Percentiles rank a stretch among this genome's conserved stretches.
phyloP scores from a whole-genome alignment of 768 basidiomycete species.

The Boletus rufocinnamomeus region DNA sequence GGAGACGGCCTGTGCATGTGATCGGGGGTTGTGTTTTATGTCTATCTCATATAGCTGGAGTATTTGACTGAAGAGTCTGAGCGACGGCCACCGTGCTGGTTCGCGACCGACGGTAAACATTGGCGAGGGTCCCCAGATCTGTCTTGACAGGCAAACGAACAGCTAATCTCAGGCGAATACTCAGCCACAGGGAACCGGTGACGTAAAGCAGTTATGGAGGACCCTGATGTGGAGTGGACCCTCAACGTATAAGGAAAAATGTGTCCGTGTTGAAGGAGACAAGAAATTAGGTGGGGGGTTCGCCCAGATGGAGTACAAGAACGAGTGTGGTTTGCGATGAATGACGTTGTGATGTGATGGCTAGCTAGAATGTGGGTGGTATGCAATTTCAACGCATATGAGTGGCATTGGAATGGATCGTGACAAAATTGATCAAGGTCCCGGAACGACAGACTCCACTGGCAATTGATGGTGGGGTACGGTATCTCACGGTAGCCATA shows the following conservation, averaged over 20 bases:
- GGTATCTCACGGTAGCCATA: slow-evolving; percentile 5
- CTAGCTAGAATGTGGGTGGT: not conserved
- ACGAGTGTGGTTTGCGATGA: not conserved
- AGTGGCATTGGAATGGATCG: slow-evolving; percentile 7
- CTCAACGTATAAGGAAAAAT: slow-evolving; percentile 1
- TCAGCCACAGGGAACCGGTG: slow-evolving; percentile 14
- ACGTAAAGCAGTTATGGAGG: slow-evolving; percentile 7
- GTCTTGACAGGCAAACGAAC: slow-evolving; percentile 1
- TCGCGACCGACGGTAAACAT: not conserved
- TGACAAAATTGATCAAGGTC: not conserved
- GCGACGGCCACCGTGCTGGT: not conserved
- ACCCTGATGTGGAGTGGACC: slow-evolving; percentile 1
- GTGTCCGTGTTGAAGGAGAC: slow-evolving; percentile 3
- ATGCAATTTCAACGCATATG: not conserved
- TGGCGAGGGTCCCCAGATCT: slow-evolving; percentile 8
- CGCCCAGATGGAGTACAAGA: not conserved
- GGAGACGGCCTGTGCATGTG: slow-evolving; percentile 8
- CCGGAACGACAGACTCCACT: not conserved
- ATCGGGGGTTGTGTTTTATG: slow-evolving; percentile 13
- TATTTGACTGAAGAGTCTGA: not conserved
- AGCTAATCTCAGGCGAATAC: slow-evolving; percentile 13
- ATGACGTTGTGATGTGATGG: slow-evolving; percentile 2
- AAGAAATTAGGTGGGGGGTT: not conserved
- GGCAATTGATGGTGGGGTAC: not conserved
- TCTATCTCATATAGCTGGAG: not conserved